Base-by-base conservation (phyloP, 768 basidiomycete genomes). In the Hygrocybe punicea region DNA sequence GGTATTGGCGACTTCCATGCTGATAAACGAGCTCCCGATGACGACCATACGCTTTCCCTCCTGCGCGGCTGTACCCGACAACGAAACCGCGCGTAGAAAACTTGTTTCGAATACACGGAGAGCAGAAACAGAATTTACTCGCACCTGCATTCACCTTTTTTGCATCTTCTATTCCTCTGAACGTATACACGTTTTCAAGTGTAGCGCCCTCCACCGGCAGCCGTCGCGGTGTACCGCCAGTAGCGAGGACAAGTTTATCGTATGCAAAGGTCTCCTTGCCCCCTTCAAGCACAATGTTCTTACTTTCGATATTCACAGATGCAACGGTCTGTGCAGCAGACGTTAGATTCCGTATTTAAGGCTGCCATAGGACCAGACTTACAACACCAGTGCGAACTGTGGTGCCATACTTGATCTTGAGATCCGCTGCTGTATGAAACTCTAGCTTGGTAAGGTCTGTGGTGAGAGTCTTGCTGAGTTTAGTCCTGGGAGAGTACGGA, bases 1-100 rank as follows among this genome's bases (percentile, higher is more conserved):
- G 1, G 91, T 88, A n/a, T 76, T 79, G 6, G 91, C 91, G n/a
- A 93, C 76, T 69, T 94, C 91, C 91, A 97, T 91, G 55, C 88
- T 84, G 64, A 97, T 97, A 75, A 95, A 97, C 13, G 88, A 91
- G 50, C 85, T 88, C 2, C 94, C 94, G 60, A 96, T 86, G 11
- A 95, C 81, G 33, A 93, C 91, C 58, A 88, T 69, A 49, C 78
- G 77, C 71, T 92, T 89, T 34, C 87, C 87, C 61, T 90, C 87
- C 71, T 87, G 74, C 35, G 80, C 81, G 49, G 80, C 85, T 88
- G 24, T 50, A 21, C 4, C 13, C 24, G 24, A 23, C 14, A 23
- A 29, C 16, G 34, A 33, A 14, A 39, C 47, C 55, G 44, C 29
- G 39, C 9, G 53, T 44, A 44, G 33, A 39, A 35, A 35, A 53